Percentiles rank a stretch among this genome's conserved stretches.
These are phyloP conservation scores for Phialemonium atrogriseum DNA, from an alignment of 2,329 filamentous ascomycete genomes.

Conservation along the genomic window DNA sequence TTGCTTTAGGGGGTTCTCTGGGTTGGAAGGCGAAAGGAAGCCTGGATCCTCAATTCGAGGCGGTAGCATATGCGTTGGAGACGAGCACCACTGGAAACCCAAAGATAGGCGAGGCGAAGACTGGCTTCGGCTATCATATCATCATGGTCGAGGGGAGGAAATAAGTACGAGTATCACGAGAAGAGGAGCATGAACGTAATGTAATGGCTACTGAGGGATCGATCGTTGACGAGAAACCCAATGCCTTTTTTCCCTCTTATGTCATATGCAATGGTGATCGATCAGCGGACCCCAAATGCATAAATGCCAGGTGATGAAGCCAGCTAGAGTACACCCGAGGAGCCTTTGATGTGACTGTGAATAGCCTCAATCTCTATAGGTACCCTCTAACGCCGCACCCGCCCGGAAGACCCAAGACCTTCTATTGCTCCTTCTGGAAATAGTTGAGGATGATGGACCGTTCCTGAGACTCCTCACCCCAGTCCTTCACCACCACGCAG, in stretches of 20 bases:
- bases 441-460: conserved; percentile 99
- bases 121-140: conserved; percentile 69
- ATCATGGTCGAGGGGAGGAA: conserved; percentile 63
- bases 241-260: conserved; percentile 23
- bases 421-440: conserved; percentile 88
- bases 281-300: conserved; percentile 4
- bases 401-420: conserved; percentile 11
- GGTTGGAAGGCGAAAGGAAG: conserved; percentile 66
- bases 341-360: conserved; percentile 23
- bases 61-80: conserved; percentile 62
- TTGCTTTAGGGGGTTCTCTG: conserved; percentile 59
- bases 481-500: conserved; percentile 99
- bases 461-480: conserved; percentile 99
- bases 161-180: conserved; percentile 17
- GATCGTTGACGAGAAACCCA: no score
- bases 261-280: conserved; percentile 14
- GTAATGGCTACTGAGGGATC: no score
- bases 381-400: conserved; percentile 23
- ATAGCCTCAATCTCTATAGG: conserved; percentile 28
- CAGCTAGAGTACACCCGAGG: conserved; percentile 37
- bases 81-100: conserved; percentile 56
- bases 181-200: background rate
- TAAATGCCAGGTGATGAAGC: conserved; percentile 35
- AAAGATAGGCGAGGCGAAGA: conserved; percentile 64
- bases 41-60: conserved; percentile 62